phyloP scores from a whole-genome alignment of 148 eudicot genomes.

The Rhododendron williamsianum region DNA sequence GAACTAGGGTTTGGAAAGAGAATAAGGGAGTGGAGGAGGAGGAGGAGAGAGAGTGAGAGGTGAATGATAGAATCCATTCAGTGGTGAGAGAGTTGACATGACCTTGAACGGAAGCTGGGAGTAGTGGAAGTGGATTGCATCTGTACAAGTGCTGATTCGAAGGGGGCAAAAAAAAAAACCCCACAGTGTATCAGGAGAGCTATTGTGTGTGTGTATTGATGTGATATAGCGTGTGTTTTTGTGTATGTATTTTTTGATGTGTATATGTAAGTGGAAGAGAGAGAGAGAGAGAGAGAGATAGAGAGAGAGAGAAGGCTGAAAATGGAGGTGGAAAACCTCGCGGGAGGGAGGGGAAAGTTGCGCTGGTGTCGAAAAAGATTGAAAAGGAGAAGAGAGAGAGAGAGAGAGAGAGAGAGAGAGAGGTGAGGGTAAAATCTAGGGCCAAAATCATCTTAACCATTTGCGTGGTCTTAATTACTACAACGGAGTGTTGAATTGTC shows the following conservation, averaged over 20 bases:
- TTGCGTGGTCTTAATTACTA: no score
- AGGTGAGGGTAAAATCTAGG: no score
- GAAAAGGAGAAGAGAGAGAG: not conserved
- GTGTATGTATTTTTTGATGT: not conserved
- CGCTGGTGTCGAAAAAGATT: not conserved
- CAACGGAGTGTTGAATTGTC: no score
- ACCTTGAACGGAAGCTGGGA: conserved; percentile 4
- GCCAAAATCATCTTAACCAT: no score
- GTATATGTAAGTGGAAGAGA: not conserved
- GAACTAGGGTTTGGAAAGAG: conserved; percentile 15
- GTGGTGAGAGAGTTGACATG: conserved; percentile 22
- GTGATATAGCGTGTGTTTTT: not conserved
- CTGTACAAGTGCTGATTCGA: not conserved
- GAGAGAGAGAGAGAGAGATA: not conserved
- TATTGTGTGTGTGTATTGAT: not conserved
- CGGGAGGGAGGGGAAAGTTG: not conserved
- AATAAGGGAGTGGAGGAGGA: not conserved
- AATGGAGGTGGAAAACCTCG: not conserved
- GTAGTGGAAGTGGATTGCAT: conserved; percentile 18
- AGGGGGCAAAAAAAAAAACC: not conserved
- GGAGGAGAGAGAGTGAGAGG: not conserved
- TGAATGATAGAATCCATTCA: conserved; percentile 22
- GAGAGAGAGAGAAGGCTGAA: not conserved
- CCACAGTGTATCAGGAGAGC: not conserved
- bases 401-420: not conserved